Evolutionary conservation across 2,329 filamentous ascomycete genomes (phyloP).

Genomic region (Fusarium oligoseptatum): DNA sequence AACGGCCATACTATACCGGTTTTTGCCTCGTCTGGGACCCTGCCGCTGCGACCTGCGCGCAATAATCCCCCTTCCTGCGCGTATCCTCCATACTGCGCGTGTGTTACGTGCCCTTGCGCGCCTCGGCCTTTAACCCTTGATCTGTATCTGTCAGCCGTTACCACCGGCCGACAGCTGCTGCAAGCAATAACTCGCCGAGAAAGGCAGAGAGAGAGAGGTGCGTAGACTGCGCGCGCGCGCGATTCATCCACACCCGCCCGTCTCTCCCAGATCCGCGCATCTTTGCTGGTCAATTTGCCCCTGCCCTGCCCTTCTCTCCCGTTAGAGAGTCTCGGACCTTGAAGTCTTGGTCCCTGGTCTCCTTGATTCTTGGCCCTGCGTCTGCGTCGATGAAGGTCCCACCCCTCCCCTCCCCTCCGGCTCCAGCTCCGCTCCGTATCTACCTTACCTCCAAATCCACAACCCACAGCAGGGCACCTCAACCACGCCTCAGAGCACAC

Average conservation of each 20-base stretch:
- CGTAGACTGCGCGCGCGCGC: conserved; percentile 32
- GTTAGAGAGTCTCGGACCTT: conserved; percentile 16
- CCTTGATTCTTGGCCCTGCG: conserved; percentile 22
- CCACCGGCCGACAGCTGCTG: conserved; percentile 25
- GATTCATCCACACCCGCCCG: conserved; percentile 39
- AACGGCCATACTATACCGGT: conserved; percentile 24
- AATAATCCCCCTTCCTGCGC: conserved; percentile 35
- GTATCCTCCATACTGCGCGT: conserved; percentile 39
- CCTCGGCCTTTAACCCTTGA: conserved; percentile 33
- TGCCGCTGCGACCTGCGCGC: conserved; percentile 27
- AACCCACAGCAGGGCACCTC: conserved; percentile 28
- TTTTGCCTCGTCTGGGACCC: conserved; percentile 20
- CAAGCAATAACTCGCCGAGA: conserved; percentile 15
- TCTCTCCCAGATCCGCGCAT: conserved; percentile 28
- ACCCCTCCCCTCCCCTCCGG: conserved; percentile 45
- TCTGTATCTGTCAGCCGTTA: conserved; percentile 32
- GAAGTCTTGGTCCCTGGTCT: conserved; percentile 28
- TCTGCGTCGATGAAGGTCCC: conserved; percentile 32
- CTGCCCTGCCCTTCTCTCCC: conserved; percentile 4
- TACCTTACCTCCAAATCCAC: conserved; percentile 29
- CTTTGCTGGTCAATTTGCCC: conserved; percentile 29
- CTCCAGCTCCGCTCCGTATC: conserved; percentile 35
- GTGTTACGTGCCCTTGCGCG: conserved; percentile 32
- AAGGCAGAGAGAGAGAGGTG: conserved; percentile 2
- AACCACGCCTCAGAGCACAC: conserved; percentile 45